Evolutionary conservation across 2,329 filamentous ascomycete genomes (phyloP), one percentile per base, ranked within the genome.

Genomic region (Exophiala bonariae): DNA sequence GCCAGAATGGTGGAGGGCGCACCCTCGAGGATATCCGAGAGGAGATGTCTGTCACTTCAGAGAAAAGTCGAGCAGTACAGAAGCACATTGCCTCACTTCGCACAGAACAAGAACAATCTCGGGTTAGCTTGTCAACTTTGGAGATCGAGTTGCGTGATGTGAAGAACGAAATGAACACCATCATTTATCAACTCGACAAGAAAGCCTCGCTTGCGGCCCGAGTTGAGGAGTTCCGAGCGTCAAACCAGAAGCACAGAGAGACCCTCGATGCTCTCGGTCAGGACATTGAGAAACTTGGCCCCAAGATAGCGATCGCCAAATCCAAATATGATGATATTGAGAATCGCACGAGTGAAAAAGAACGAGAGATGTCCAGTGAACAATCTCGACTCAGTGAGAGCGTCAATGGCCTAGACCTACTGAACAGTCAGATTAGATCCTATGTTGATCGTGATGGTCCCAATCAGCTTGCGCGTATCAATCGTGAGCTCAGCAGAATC

Each of bases 21-120:
- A 87, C 87, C 22, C 78, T 89, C 5, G 87, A 95, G 44, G 87
- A 93, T 56, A 90, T 97, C 43, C 87, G 93, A 59, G 83, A 87
- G 43, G 81, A 90, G 38, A 81, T 90, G 52, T 81, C 82, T 38
- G 69, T 73, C 14, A 77, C 85, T 46, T 79, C 79, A 16, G 87
- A 90, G 50, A 82, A 87, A 61, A 77, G 83, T 56, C 81, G 85
- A 44, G 70, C 71, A 17, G 69, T 83, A 20, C 89, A 87, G 62
- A 74, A 74, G 33, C 78, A 75, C 34, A 76, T 92, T 10, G 68
- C 78, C 5, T 87, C 86, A 59, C 68, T 95, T 23, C 80, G 77
- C 1, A 72, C 70, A 10, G 88, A 93, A 26, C 83, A 81, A 56
- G 87, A 96, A 56, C 82, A 86, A 31, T 78, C 82, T 44, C 83